These are phyloP conservation scores for Cymodocea nodosa DNA, from an alignment of 116 monocot species.

Conservation along the genomic window DNA sequence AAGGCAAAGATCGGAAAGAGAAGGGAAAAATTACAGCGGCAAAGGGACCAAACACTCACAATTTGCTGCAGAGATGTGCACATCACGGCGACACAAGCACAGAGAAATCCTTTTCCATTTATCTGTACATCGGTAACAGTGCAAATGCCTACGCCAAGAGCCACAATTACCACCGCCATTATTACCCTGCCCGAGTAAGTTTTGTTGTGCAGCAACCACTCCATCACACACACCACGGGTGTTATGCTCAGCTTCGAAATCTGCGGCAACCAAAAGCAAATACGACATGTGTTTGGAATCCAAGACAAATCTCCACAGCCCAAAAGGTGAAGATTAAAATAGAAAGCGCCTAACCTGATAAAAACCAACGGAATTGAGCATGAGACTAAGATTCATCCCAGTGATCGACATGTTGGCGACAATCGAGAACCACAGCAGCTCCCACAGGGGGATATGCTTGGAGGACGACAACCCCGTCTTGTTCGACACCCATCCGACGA, in stretches of 20 bases:
- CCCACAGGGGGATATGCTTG: conserved; percentile 84
- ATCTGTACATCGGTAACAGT: conserved; percentile 90
- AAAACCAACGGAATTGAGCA: conserved; percentile 97
- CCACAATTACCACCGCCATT: conserved; percentile 58
- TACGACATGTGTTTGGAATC: no score
- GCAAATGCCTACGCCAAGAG: conserved; percentile 81
- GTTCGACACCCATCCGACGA: conserved; percentile 81
- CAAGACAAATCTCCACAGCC: background rate
- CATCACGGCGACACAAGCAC: conserved; percentile 79
- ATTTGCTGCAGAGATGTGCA: conserved; percentile 94
- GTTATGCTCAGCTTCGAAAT: conserved; percentile 94
- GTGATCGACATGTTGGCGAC: conserved; percentile 98
- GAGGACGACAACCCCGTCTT: conserved; percentile 61
- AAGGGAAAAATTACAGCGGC: background rate
- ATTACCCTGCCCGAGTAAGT: conserved; percentile 61
- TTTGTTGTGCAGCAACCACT: conserved; percentile 74
- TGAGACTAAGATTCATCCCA: conserved; percentile 94
- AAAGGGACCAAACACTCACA: conserved; percentile 28
- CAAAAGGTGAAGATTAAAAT: background rate
- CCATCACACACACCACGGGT: conserved; percentile 85
- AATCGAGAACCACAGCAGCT: conserved; percentile 90
- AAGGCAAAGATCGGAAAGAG: no score
- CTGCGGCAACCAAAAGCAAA: conserved; percentile 17
- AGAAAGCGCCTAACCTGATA: conserved; percentile 64
- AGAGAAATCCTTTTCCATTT: conserved; percentile 74